These are phyloP conservation scores for Pichia heedii DNA, from an alignment of 805 yeast species.

Conservation along the genomic window DNA sequence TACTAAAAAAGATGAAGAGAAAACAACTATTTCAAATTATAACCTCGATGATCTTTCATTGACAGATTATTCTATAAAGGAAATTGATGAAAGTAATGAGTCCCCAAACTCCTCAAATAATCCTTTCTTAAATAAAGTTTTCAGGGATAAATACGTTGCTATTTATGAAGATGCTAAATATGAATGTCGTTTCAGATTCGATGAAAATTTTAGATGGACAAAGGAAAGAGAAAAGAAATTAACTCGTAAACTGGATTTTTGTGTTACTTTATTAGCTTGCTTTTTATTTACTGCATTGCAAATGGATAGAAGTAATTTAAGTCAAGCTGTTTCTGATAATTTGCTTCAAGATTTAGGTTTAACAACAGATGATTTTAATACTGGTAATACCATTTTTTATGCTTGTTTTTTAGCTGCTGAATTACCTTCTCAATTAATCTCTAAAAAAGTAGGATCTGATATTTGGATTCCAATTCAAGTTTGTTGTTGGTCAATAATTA, in stretches of 20 bases:
- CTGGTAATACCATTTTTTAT: conserved; percentile 47
- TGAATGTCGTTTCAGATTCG: conserved; percentile 48
- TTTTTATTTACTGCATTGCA: conserved; percentile 51
- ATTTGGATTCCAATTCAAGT: conserved; percentile 54
- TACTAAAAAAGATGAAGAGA: neutral
- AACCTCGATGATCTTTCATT: no score
- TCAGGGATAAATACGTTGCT: conserved; percentile 36
- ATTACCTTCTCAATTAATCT: conserved; percentile 55
- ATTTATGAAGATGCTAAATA: conserved; percentile 41
- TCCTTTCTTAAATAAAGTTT: conserved; percentile 37
- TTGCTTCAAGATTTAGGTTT: conserved; percentile 42
- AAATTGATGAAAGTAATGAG: neutral
- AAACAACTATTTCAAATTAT: no score
- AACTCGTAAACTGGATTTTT: conserved; percentile 43
- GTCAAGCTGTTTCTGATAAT: conserved; percentile 48
- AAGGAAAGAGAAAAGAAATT: conserved; percentile 40
- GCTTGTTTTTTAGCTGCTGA: conserved; percentile 49
- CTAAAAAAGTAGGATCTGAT: conserved; percentile 58
- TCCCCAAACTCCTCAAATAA: conserved; percentile 12
- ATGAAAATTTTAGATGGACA: conserved; percentile 51
- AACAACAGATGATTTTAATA: conserved; percentile 50
- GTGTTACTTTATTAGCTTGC: conserved; percentile 50
- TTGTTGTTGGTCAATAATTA: conserved; percentile 46
- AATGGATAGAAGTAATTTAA: conserved; percentile 48
- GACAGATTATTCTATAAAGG: neutral